phyloP scores from a whole-genome alignment of 495 filamentous ascomycete genomes.

The Hypomontagnella monticulosa region DNA sequence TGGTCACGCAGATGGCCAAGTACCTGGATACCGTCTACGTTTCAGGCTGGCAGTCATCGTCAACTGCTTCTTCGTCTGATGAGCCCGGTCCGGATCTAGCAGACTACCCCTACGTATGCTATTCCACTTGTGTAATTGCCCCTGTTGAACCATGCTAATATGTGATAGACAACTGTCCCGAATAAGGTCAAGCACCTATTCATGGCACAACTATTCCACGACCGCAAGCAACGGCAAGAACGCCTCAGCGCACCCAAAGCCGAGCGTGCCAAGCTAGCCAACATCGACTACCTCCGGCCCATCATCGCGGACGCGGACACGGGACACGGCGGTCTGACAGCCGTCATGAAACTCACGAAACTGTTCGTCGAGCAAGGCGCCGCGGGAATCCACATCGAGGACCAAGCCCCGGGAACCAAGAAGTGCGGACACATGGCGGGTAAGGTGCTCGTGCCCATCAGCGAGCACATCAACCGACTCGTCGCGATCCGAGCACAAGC shows the following conservation, averaged over 20 bases:
- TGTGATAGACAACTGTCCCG: constrained; percentile 85
- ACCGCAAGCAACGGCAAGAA: constrained; percentile 97
- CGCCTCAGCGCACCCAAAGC: constrained; percentile 80
- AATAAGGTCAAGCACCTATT: constrained; percentile 98
- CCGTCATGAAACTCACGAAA: constrained; percentile 99
- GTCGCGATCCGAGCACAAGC: constrained; percentile 97
- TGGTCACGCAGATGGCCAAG: constrained; percentile 99
- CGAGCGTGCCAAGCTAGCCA: constrained; percentile 76
- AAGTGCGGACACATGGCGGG: constrained; percentile 99
- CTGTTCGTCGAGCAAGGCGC: constrained; percentile 97
- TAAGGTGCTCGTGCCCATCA: constrained; percentile 96
- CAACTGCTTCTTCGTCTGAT: constrained; percentile 90
- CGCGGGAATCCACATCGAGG: constrained; percentile 98
- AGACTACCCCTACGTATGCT: constrained; percentile 92
- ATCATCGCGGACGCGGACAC: constrained; percentile 98
- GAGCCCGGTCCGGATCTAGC: constrained; percentile 98
- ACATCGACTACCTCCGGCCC: constrained; percentile 92
- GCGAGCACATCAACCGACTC: constrained; percentile 97
- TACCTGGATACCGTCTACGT: constrained; percentile 99
- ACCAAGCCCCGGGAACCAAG: constrained; percentile 98
- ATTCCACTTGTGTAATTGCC: too few species aligned
- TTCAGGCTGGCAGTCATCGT: constrained; percentile 98
- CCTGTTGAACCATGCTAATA: background rate
- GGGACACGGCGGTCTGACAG: constrained; percentile 95
- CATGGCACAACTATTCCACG: constrained; percentile 98